A percentile compares a stretch with the other conserved stretches of the same genome.
Evolutionary conservation across 441 rosid genomes (phyloP).

Genomic region (Croton setiger): DNA sequence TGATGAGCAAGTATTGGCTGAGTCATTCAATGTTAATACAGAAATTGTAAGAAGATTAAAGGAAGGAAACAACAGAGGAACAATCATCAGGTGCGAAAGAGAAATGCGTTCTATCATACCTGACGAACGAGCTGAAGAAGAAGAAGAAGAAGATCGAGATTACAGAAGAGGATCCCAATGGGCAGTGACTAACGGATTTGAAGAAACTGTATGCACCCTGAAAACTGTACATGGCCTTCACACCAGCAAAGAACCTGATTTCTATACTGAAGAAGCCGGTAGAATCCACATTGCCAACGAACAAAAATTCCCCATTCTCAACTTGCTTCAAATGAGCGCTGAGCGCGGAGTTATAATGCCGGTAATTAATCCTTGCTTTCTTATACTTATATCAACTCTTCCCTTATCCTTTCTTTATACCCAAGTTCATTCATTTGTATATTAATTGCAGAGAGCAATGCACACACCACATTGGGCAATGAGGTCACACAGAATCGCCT

Average conservation of each 20-base stretch:
- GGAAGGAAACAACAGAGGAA: conserved; percentile 19
- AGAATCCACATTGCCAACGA: conserved; percentile 27
- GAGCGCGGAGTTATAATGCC: conserved; percentile 34
- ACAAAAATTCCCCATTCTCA: conserved; percentile 35
- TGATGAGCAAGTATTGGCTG: conserved; percentile 28
- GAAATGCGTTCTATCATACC: conserved; percentile 13
- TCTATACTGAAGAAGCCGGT: conserved; percentile 30
- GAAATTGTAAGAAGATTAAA: conserved; percentile 25
- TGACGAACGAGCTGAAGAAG: conserved; percentile 15
- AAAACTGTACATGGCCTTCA: conserved; percentile 27
- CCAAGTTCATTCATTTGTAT: too few relatives aligned
- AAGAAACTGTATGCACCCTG: conserved; percentile 34
- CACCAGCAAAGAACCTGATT: conserved; percentile 22
- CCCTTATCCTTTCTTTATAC: too few relatives aligned
- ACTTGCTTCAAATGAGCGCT: conserved; percentile 27
- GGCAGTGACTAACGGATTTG: conserved; percentile 24
- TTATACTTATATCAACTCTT: too few relatives aligned
- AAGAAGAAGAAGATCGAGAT: background rate
- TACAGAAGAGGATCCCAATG: too few relatives aligned
- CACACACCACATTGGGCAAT: conserved; percentile 38
- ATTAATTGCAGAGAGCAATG: conserved; percentile 31
- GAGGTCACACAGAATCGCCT: conserved; percentile 29
- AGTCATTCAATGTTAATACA: conserved; percentile 26
- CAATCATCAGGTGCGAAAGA: conserved; percentile 24
- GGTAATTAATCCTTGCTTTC: background rate